Conservation (phyloP, 805 yeast species). For the Candida parachauliodes region DNA sequence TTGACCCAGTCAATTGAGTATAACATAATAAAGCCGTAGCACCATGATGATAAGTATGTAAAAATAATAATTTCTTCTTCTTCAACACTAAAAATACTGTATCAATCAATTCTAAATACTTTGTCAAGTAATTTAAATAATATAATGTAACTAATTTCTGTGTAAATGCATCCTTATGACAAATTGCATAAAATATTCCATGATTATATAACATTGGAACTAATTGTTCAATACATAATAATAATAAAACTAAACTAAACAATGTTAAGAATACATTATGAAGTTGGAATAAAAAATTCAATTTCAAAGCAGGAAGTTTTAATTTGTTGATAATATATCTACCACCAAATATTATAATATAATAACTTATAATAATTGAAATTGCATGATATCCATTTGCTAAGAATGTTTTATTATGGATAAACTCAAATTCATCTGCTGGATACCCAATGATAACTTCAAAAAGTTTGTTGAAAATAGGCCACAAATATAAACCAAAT, state of each 20-base stretch:
- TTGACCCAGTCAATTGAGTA: conserved; percentile 86
- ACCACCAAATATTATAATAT: conserved; percentile 60
- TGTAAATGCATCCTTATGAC: conserved; percentile 76
- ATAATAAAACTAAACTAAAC: conserved; percentile 60
- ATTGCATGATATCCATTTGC: conserved; percentile 59
- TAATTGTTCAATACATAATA: conserved; percentile 79
- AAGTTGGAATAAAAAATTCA: conserved; percentile 74
- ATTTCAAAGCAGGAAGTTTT: conserved; percentile 62
- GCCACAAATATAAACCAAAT: conserved; percentile 64
- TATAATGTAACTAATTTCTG: conserved; percentile 78
- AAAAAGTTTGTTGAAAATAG: conserved; percentile 52
- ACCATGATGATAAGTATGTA: conserved; percentile 97
- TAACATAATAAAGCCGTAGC: conserved; percentile 94
- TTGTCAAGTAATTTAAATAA: conserved; percentile 88
- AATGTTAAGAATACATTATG: conserved; percentile 78
- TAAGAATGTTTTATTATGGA: conserved; percentile 62
- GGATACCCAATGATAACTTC: conserved; percentile 48
- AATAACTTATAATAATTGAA: conserved; percentile 39
- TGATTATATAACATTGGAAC: conserved; percentile 69
- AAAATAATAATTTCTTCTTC: conserved; percentile 85
- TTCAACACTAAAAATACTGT: conserved; percentile 88
- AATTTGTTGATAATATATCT: conserved; percentile 53
- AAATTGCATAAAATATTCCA: conserved; percentile 82
- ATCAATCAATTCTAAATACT: conserved; percentile 84
- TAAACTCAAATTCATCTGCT: conserved; percentile 65